phyloP scores from a whole-genome alignment of 345 rosid species.

The Odontarrhena argentea region DNA sequence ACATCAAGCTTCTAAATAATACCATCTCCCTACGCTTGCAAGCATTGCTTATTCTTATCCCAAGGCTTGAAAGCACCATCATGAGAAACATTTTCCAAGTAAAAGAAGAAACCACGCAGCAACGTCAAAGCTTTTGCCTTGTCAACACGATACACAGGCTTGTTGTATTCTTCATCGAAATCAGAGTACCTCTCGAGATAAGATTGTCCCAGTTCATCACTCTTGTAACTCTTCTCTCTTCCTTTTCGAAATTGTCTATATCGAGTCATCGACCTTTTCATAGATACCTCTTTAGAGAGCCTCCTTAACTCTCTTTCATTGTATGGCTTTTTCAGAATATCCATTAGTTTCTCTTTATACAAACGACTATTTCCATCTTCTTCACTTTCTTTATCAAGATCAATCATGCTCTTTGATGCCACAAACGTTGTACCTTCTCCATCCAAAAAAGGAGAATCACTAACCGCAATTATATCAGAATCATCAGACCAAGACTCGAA shows the following conservation, averaged over 20 bases:
- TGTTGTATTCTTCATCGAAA: slow-evolving; percentile 33
- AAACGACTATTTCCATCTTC: background rate
- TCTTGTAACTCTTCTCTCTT: slow-evolving; percentile 27
- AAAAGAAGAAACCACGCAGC: slow-evolving; percentile 42
- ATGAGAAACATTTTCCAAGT: slow-evolving; percentile 31
- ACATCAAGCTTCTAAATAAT: slow-evolving; percentile 11
- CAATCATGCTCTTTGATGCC: slow-evolving; percentile 29
- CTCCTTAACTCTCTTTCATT: slow-evolving; percentile 23
- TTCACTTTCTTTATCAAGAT: slow-evolving; percentile 24
- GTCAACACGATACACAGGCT: slow-evolving; percentile 27
- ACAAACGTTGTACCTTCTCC: slow-evolving; percentile 34
- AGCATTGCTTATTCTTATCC: background rate
- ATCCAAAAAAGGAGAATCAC: slow-evolving; percentile 29
- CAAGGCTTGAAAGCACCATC: slow-evolving; percentile 40
- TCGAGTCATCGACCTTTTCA: slow-evolving; percentile 18
- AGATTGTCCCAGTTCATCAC: slow-evolving; percentile 27
- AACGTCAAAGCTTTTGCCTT: slow-evolving; percentile 23
- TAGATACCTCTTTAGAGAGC: slow-evolving; percentile 22
- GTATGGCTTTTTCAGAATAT: slow-evolving; percentile 23
- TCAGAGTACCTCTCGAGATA: slow-evolving; percentile 28
- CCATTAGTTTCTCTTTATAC: slow-evolving; percentile 25
- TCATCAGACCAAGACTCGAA: slow-evolving; percentile 24
- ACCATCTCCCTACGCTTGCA: slow-evolving; percentile 15
- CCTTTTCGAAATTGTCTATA: slow-evolving; percentile 36
- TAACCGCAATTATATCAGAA: slow-evolving; percentile 26